Evolutionary conservation across 805 yeast genomes (phyloP).

Genomic region (Suhomyces tanzawaensis): DNA sequence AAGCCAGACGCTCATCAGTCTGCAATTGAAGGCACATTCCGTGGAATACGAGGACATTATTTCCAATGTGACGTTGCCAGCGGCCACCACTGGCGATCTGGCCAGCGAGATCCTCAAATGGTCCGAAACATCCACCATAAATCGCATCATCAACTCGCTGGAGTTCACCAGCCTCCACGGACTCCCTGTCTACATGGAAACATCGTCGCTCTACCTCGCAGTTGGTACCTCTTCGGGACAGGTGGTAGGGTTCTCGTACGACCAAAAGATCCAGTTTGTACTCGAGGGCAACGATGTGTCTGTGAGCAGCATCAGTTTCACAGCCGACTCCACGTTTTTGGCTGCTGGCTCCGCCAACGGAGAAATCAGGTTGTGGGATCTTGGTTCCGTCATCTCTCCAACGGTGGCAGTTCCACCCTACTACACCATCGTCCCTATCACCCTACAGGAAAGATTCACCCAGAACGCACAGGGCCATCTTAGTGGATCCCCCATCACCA

Average conservation of each 20-base stretch:
- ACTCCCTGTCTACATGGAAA: conserved; percentile 17
- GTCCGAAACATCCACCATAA: conserved; percentile 22
- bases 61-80: neutral
- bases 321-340: conserved; percentile 66
- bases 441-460: conserved; percentile 22
- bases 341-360: conserved; percentile 73
- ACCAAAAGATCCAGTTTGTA: conserved; percentile 53
- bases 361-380: conserved; percentile 65
- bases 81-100: neutral
- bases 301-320: conserved; percentile 56
- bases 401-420: neutral
- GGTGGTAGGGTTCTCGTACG: conserved; percentile 64
- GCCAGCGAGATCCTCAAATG: conserved; percentile 20
- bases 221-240: conserved; percentile 72
- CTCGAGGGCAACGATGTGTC: conserved; percentile 39
- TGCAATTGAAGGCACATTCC: conserved; percentile 13
- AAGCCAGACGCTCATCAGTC: conserved; percentile 29
- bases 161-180: conserved; percentile 26
- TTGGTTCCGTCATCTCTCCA: conserved; percentile 48
- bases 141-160: conserved; percentile 18
- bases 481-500: conserved; percentile 19
- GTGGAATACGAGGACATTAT: conserved; percentile 4
- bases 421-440: conserved; percentile 22
- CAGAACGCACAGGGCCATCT: conserved; percentile 31
- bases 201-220: conserved; percentile 41